These are phyloP conservation scores for Talaromyces adpressus DNA, from an alignment of 495 filamentous ascomycete genomes.

Conservation along the genomic window DNA sequence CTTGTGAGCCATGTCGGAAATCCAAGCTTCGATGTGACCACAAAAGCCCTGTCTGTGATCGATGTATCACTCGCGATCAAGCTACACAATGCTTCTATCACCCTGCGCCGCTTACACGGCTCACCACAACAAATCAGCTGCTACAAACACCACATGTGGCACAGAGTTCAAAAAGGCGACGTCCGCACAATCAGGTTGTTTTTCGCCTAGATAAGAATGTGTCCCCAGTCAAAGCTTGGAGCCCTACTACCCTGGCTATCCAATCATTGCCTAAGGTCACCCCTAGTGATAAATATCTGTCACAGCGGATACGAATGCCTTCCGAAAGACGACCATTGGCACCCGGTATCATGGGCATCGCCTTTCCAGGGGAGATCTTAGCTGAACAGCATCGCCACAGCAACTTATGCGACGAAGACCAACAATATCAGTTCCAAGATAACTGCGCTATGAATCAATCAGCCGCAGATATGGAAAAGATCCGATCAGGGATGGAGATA, in stretches of 20 bases:
- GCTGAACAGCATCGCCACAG: not conserved
- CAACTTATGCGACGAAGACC: not conserved
- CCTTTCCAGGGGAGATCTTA: not conserved
- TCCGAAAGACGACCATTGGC: not conserved
- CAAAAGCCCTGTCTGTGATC: slow-evolving; percentile 22
- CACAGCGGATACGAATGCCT: not conserved
- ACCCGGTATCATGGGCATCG: not conserved
- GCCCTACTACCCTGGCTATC: not conserved
- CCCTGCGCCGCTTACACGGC: slow-evolving; percentile 29
- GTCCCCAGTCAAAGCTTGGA: not conserved
- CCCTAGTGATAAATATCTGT: not conserved
- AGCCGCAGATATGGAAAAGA: not conserved
- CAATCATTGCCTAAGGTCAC: not conserved
- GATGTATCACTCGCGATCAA: slow-evolving; percentile 21
- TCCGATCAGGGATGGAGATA: not conserved
- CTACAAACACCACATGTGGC: not conserved
- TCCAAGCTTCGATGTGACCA: slow-evolving; percentile 43
- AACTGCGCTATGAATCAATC: not conserved
- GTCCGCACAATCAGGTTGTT: not conserved
- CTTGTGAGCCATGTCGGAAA: slow-evolving; percentile 43
- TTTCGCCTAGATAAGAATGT: not conserved
- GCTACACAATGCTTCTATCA: slow-evolving; percentile 27
- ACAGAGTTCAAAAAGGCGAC: not conserved
- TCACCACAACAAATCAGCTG: not conserved
- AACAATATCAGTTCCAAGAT: not conserved